Evolutionary conservation across 2,329 filamentous ascomycete species (phyloP), one percentile per base, ranked within the genome.

Genomic region (Penicillium sp.): DNA sequence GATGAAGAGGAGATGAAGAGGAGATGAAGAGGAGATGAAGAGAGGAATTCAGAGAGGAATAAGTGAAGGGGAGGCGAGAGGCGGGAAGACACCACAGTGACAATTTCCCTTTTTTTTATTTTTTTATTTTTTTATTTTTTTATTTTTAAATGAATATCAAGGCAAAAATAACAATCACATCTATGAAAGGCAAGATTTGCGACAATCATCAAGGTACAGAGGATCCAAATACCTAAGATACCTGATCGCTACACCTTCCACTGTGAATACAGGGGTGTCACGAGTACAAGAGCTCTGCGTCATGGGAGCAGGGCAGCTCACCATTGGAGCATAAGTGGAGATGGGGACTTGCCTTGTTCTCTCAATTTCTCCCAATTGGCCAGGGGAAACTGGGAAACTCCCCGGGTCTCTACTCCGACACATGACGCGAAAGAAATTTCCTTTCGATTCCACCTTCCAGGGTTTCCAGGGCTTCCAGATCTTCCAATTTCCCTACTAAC

Each of bases 371-470:
- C 63, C 68, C 67, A 67, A 72, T 71, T 32, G 4, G 1, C 60
- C 69, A 62, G 66, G 61, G 57, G 48, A 48, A n/a, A n/a, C n/a
- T n/a, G n/a, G n/a, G n/a, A n/a, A n/a, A n/a, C n/a, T 42, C 50
- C 32, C 18, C 62, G 63, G 65, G 56, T 55, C 44, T 55, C 50
- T 52, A 61, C 60, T 53, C 66, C 63, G 64, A 63, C 51, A 57
- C 68, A 69, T 72, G 69, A 72, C 68, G 63, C 61, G 57, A 60
- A 60, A 69, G 66, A 70, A 50, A 59, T 64, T 65, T 65, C 35
- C 13, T n/a, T 38, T 14, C 13, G 6, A 32, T 32, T 32, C 31
- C 31, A 14, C 31, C n/a, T n/a, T n/a, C n/a, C n/a, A n/a, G n/a
- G n/a, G n/a, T n/a, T n/a, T n/a, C n/a, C n/a, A n/a, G n/a, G n/a